These are phyloP conservation scores for Pleurotus ostreatus DNA, from an alignment of 768 basidiomycete genomes.

Conservation along the genomic window DNA sequence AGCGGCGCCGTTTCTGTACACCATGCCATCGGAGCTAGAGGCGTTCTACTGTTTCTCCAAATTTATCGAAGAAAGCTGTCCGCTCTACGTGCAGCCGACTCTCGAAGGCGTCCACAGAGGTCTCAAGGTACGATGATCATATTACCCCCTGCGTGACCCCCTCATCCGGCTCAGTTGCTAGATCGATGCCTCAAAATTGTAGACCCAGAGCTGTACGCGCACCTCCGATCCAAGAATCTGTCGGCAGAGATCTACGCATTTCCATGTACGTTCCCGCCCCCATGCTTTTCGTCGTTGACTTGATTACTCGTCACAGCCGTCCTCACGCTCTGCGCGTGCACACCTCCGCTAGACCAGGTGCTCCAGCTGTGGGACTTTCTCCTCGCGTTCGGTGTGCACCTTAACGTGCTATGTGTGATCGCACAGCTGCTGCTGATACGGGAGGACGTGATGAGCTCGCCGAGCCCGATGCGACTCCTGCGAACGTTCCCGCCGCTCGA, in stretches of 20 bases:
- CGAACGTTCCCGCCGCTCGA: conserved; percentile 92
- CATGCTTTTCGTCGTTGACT: not conserved
- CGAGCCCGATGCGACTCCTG: conserved; percentile 91
- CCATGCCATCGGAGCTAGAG: conserved; percentile 96
- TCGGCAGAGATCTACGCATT: conserved; percentile 97
- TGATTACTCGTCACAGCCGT: conserved; percentile 52
- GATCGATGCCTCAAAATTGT: conserved; percentile 91
- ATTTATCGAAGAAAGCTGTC: conserved; percentile 94
- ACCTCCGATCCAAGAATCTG: conserved; percentile 86
- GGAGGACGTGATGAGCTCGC: conserved; percentile 82
- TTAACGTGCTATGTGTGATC: conserved; percentile 96
- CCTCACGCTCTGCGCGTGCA: conserved; percentile 93
- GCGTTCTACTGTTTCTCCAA: conserved; percentile 96
- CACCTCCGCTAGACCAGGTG: conserved; percentile 93
- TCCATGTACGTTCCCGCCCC: conserved; percentile 61
- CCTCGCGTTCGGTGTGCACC: conserved; percentile 91
- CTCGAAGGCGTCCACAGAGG: conserved; percentile 94
- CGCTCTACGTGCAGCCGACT: conserved; percentile 95
- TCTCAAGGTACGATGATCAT: conserved; percentile 62
- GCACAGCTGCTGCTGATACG: conserved; percentile 90
- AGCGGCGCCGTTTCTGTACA: conserved; percentile 95
- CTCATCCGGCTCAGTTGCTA: conserved; percentile 56
- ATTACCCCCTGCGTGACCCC: not conserved
- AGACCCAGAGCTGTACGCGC: conserved; percentile 78
- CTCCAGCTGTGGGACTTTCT: conserved; percentile 97